phyloP scores from a whole-genome alignment of 2,329 filamentous ascomycete genomes.

The Ophiostoma tasmaniense region DNA sequence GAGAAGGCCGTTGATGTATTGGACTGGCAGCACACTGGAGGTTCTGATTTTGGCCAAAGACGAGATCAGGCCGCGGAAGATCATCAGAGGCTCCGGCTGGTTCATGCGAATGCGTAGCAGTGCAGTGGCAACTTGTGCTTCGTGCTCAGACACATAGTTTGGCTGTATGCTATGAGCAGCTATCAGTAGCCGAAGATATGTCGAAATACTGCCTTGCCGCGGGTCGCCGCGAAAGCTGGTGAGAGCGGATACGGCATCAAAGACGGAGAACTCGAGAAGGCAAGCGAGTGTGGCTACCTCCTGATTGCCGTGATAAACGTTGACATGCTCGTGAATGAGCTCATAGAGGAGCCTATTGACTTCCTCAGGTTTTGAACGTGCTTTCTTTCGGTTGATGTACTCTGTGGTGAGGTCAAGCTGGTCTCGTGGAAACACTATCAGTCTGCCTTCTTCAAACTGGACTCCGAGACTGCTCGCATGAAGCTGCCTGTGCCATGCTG shows the following conservation, averaged over 20 bases:
- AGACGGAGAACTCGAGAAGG: neutral
- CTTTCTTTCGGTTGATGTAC: slow-evolving; percentile 10
- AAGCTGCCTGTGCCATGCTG: slow-evolving; percentile 13
- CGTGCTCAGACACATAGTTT: slow-evolving; percentile 8
- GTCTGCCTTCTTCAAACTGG: slow-evolving; percentile 6
- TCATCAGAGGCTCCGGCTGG: slow-evolving; percentile 10
- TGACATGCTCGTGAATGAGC: slow-evolving; percentile 19
- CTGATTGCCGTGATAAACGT: slow-evolving; percentile 1
- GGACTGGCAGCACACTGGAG: slow-evolving; percentile 14
- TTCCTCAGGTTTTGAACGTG: neutral
- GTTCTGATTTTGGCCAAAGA: slow-evolving; percentile 7
- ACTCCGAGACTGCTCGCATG: slow-evolving; percentile 3
- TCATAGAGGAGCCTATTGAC: slow-evolving; percentile 25
- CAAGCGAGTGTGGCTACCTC: slow-evolving; percentile 17
- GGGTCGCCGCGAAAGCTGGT: slow-evolving; percentile 9
- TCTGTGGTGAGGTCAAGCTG: slow-evolving; percentile 8
- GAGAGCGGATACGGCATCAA: slow-evolving; percentile 6
- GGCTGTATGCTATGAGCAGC: slow-evolving; percentile 10
- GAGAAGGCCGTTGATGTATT: slow-evolving; percentile 18
- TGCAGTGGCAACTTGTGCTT: neutral
- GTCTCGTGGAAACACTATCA: neutral
- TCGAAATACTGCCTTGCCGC: slow-evolving; percentile 7
- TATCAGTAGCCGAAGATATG: slow-evolving; percentile 16
- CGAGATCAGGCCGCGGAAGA: slow-evolving; percentile 11
- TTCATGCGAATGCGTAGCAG: slow-evolving; percentile 12